Evolutionary conservation across 495 filamentous ascomycete species (phyloP), one percentile per base, ranked within the genome.

Genomic region (Trichoderma reesei): DNA sequence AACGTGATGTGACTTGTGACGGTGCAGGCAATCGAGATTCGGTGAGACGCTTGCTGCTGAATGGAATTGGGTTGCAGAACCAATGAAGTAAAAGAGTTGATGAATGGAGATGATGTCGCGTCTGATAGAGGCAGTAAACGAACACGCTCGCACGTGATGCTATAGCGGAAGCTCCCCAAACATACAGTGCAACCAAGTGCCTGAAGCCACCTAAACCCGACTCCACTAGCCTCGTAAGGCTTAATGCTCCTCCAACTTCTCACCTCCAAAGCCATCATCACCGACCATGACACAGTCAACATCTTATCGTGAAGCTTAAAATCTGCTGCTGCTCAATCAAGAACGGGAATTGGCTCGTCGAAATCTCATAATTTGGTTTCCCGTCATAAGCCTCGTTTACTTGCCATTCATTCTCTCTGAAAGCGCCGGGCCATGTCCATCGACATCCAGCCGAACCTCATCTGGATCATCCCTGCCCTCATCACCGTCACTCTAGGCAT

Each of bases 401-500:
- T 14, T 44, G 6, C 44, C 16, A 18, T 3, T 26, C 44, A 8
- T 48, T 18, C 26, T 26, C 26, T 26, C 1, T 26, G 26, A 26
- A 4, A 20, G 18, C 44, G n/a, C 20, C n/a, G n/a, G 51, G 51
- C 7, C 51, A 56, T 56, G 51, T 26, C 51, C 31, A 26, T 18
- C 51, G 31, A 10, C 20, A 13, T 42, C 3, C 16, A n/a, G 13
- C n/a, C 39, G 14, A 16, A 61, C 0, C 16, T 61, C 13, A 13
- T 39, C 13, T 61, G 60, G 36, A 42, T 42, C 60, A 5, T 61
- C 14, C 37, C 60, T 61, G 60, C 60, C 20, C 13, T 6, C 11
- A 61, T 39, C 8, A 39, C 39, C 36, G 66, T 77, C 64, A 71
- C 80, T 42, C 60, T 86, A 56, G 69, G 85, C 39, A 70, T 78